Evolutionary conservation across 192 early-diverging fungal species (phyloP).

Genomic region (Diversispora epigaea): DNA sequence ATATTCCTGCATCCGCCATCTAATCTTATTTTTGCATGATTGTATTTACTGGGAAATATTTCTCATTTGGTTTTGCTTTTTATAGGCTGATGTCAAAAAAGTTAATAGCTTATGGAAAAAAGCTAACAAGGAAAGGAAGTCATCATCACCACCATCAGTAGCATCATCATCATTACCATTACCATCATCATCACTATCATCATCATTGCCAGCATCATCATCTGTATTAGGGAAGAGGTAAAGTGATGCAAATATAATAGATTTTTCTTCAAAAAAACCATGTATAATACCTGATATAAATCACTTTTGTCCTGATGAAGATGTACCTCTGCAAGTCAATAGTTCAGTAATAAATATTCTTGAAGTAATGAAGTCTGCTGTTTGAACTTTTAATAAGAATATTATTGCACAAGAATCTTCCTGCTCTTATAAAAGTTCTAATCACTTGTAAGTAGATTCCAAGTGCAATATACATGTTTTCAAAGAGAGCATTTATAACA

Average conservation of each 20-base stretch:
- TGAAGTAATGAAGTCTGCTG: slow-evolving; percentile 16
- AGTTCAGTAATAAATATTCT: slow-evolving; percentile 11
- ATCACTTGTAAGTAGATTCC: neutral
- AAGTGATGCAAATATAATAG: neutral
- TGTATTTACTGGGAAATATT: slow-evolving; percentile 25
- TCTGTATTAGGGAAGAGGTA: neutral
- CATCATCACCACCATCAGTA: neutral
- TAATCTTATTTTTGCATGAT: slow-evolving; percentile 23
- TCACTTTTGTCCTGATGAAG: slow-evolving; percentile 14
- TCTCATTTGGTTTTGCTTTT: slow-evolving; percentile 13
- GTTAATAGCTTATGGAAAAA: slow-evolving; percentile 12
- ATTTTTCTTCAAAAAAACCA: neutral
- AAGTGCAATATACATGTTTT: neutral
- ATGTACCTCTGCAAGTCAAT: slow-evolving; percentile 12
- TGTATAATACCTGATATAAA: slow-evolving; percentile 1
- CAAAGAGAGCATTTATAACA: slow-evolving; percentile 26
- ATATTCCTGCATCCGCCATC: slow-evolving; percentile 24
- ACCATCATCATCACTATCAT: too few relatives aligned
- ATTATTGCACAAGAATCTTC: slow-evolving; percentile 6
- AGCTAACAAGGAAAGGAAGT: slow-evolving; percentile 2
- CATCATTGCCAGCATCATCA: neutral
- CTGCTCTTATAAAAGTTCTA: slow-evolving; percentile 24
- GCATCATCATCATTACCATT: neutral
- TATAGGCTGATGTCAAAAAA: too few relatives aligned
- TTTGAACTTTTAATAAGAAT: slow-evolving; percentile 20